Evolutionary conservation across 1,284 basidiomycete genomes (phyloP), one percentile per base, ranked within the genome.

Genomic region (Earliella scabrosa): DNA sequence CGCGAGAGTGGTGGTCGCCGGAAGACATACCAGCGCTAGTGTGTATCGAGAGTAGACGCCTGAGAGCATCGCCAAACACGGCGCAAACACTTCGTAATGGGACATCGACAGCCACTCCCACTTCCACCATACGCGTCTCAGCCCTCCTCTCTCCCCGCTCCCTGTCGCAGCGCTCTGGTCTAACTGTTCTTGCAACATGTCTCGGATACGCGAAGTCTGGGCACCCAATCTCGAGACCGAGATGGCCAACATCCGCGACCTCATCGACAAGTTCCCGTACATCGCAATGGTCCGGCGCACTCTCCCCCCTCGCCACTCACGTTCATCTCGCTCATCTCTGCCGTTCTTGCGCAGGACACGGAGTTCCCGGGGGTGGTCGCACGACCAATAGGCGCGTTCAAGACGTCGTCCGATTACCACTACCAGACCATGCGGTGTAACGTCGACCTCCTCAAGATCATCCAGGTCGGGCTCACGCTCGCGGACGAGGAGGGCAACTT

Each of bases 341-440:
- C 56, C 61, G 38, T 58, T 46, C 58, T 46, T 43, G 46, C 51
- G n/a, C 54, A 97, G 95, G 97, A 99, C 73, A 98, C 97, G 59
- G 97, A 99, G 75, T 99, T 99, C 72, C 97, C 97, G 26, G 97
- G 97, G 9, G 97, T 98, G 46, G 97, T 99, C 39, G 97, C 97
- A 9, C 85, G 97, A 18, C 97, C 97, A 13, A 98, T 99, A 71
- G 97, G 97, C 13, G 83, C 88, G 35, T 99, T 98, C 81, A 95
- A 95, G 73, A 97, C 95, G 0, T 95, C 94, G 11, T 95, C 95
- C 16, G 97, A 99, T 75, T 98, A 98, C 70, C 97, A 99, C 76
- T 99, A 98, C 75, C 97, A 99, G 75, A 99, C 97, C 4, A 95
- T 99, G 89, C 87, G 97, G 61, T 96, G 93, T 77, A 99, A 99